Evolutionary conservation across 2,329 filamentous ascomycete species (phyloP), one percentile per base, ranked within the genome.

Genomic region (Aspergillus sp.): DNA sequence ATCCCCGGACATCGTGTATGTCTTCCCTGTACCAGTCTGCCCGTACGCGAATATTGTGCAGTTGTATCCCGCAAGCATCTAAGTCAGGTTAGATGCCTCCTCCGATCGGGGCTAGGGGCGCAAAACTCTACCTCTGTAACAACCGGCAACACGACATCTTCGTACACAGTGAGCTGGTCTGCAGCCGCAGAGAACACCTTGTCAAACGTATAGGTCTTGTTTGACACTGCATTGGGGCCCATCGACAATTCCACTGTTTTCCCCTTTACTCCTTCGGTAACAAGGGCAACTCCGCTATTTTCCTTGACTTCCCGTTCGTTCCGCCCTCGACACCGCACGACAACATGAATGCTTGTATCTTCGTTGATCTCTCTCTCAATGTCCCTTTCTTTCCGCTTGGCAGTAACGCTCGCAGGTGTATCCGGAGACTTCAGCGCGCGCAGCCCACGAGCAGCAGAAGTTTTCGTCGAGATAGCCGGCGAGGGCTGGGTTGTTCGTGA

Each of bases 31-130:
- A 49, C 95, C 95, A 0, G 95, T 99, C 77, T 99, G 95, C 28
- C 95, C 95, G 76, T 99, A 99, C 38, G 95, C 95, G 71, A 99
- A 99, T 63, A 99, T 97, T 5, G 95, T 99, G 80, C 95, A 99
- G 77, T 99, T 99, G 80, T 92, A 98, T 56, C 95, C 95, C 25
- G 89, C 86, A 47, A 99, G 85, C 84, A 98, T 97, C 92, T 96
- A 8, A 23, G 31, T 17, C 13, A 13, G 61, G 64, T 71, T 60
- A 67, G 64, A 47, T 15, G 23, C n/a, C 28, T 17, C 22, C 23
- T 53, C 25, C 8, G 5, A 45, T 30, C 6, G 4, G 7, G n/a
- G 19, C 19, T 53, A 15, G 22, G 13, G 13, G 13, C 34, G 34
- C 11, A 19, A 17, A 31, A 22, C 43, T 84, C 68, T 77, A 96